These are phyloP conservation scores for Mimosa pudica DNA, from an alignment of 306 rosid genomes.

Conservation along the genomic window DNA sequence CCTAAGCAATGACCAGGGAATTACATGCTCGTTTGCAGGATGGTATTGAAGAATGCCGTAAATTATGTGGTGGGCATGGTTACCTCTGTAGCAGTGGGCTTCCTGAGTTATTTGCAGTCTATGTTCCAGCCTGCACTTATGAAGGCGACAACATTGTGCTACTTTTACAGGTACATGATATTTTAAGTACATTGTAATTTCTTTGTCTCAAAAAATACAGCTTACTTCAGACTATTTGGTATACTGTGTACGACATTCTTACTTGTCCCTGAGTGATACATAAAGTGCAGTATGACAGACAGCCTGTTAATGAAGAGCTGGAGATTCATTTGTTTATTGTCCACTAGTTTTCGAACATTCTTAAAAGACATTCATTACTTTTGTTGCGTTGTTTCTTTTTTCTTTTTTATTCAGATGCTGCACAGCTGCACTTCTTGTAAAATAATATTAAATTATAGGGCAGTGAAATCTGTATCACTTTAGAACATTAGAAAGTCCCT, in stretches of 20 bases:
- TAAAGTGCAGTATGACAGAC: slow-evolving; percentile 10
- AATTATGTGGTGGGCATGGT: slow-evolving; percentile 97
- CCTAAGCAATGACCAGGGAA: neutral
- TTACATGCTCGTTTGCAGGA: slow-evolving; percentile 56
- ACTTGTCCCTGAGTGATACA: slow-evolving; percentile 5
- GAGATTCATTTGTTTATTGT: slow-evolving; percentile 28
- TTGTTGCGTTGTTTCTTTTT: slow-evolving; percentile 1
- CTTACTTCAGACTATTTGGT: neutral
- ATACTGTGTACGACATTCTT: neutral
- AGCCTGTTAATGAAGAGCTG: slow-evolving; percentile 17
- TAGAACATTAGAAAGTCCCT: slow-evolving; percentile 14
- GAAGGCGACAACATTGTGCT: slow-evolving; percentile 96
- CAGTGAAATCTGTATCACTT: slow-evolving; percentile 24
- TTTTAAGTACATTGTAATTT: neutral
- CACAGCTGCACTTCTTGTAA: neutral
- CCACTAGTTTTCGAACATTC: slow-evolving; percentile 12
- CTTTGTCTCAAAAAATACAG: neutral
- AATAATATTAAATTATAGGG: slow-evolving; percentile 15
- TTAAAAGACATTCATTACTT: neutral
- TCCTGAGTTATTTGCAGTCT: slow-evolving; percentile 97
- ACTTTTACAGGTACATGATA: slow-evolving; percentile 73
- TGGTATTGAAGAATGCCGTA: slow-evolving; percentile 94
- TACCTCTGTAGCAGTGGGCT: slow-evolving; percentile 96
- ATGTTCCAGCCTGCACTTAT: slow-evolving; percentile 94
- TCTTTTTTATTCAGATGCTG: slow-evolving; percentile 3